Base-by-base conservation (phyloP, 257 asterid genomes). In the Leptodermis oblonga region DNA sequence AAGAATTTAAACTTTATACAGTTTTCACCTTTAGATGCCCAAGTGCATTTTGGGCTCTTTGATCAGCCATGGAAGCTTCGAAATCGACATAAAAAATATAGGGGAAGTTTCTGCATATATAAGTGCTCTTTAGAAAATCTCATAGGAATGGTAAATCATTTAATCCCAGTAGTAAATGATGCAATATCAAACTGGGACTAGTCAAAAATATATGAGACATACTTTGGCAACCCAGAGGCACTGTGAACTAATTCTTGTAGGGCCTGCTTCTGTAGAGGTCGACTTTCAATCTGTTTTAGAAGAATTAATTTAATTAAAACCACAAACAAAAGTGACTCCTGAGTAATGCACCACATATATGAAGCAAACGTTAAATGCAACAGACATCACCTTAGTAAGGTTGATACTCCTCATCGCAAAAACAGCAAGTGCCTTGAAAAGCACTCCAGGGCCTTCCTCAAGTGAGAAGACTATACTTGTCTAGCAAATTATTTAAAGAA, bases 31-130 rank as follows among this genome's bases (percentile, higher is more conserved):
- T 84, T 45, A 92, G 84, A 84, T 94, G 91, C 30, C 88, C 84
- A 69, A 94, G 93, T 76, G 99, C 99, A 85, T 94, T 89, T 83
- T 94, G 99, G 77, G 99, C 93, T 74, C 88, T 89, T 83, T 88
- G 90, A 66, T 94, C 99, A 36, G 99, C 99, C 97, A 92, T 94
- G 73, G 99, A 94, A 76, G 98, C 97, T 83, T 94, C 98, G 73
- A 94, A 94, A 84, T 94, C 99, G 61, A 94, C 93, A 72, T 92
- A 94, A 84, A 94, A 94, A 74, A 94, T 92, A 87, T 94, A 94
- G 22, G 98, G 98, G 74, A 94, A 94, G 75, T 85, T 81, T 72
- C 98, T 94, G 93, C 75, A 64, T 72, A 52, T 1, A 14, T 49
- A 46, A 30, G 41, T 52, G 58, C 14, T 12, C 51, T 13, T 23